Evolutionary conservation across 805 yeast species (phyloP).

Genomic region (Soucietia sequanensis): DNA sequence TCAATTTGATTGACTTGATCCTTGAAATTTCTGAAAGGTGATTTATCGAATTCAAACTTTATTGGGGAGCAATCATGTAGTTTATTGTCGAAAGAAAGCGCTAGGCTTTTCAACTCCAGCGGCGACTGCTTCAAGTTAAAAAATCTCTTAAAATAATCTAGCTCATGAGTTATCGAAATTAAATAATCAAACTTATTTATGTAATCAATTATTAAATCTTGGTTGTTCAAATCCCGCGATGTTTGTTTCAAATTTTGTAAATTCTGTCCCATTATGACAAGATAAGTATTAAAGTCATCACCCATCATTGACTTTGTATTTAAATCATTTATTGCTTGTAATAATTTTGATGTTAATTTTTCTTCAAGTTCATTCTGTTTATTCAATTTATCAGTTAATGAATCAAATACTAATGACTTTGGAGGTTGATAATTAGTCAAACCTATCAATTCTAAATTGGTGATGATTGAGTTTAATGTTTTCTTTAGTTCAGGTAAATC

Average conservation of each 20-base stretch:
- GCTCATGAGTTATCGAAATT: slow-evolving; percentile 5
- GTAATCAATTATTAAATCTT: not conserved
- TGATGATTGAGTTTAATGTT: slow-evolving; percentile 8
- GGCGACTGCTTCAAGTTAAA: slow-evolving; percentile 1
- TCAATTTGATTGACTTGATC: not conserved
- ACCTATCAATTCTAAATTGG: slow-evolving; percentile 13
- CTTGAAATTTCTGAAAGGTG: not conserved
- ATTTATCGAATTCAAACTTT: not conserved
- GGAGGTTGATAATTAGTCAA: slow-evolving; percentile 10
- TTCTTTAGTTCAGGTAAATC: slow-evolving; percentile 14
- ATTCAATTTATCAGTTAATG: slow-evolving; percentile 7
- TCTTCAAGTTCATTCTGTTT: slow-evolving; percentile 11
- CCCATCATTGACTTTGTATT: not conserved
- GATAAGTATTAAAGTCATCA: not conserved
- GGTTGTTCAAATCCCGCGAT: not conserved
- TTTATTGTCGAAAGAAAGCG: not conserved
- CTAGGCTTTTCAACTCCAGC: not conserved
- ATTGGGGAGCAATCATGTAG: slow-evolving; percentile 1
- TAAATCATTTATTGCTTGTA: not conserved
- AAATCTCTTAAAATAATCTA: slow-evolving; percentile 7
- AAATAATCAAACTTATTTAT: slow-evolving; percentile 10
- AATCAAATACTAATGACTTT: slow-evolving; percentile 10
- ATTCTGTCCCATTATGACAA: not conserved
- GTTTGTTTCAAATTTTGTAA: not conserved
- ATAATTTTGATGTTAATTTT: not conserved